Conservation (phyloP, 768 basidiomycete genomes). For the Boletus fagicola region DNA sequence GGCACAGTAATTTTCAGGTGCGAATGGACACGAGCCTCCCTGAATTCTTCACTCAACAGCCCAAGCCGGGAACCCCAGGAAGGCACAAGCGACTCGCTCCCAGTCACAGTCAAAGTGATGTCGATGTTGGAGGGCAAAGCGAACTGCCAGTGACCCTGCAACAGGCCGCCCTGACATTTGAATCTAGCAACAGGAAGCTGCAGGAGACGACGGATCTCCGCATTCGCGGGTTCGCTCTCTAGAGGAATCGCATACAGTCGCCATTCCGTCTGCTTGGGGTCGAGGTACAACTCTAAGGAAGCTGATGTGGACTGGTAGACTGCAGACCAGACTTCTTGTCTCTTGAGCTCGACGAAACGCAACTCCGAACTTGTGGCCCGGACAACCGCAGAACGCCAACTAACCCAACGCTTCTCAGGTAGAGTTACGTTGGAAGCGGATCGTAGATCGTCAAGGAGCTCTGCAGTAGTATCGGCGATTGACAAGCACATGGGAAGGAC, state of each 20-base stretch:
- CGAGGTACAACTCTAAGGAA: conserved; percentile 70
- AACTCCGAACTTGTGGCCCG: conserved; percentile 61
- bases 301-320: conserved; percentile 73
- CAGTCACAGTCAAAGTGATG: conserved; percentile 58
- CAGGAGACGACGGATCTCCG: conserved; percentile 72
- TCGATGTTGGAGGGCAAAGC: conserved; percentile 62
- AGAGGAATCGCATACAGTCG: conserved; percentile 74
- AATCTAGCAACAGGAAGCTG: conserved; percentile 77
- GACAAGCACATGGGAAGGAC: conserved; percentile 84
- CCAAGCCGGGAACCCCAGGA: conserved; percentile 87
- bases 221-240: conserved; percentile 67
- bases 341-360: conserved; percentile 80
- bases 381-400: conserved; percentile 68
- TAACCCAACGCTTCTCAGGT: conserved; percentile 56
- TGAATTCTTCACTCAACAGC: conserved; percentile 60
- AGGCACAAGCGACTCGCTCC: conserved; percentile 63
- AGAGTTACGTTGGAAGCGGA: conserved; percentile 41
- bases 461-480: conserved; percentile 48
- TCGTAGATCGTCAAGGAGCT: conserved; percentile 53
- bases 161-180: conserved; percentile 52
- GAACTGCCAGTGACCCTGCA: conserved; percentile 76
- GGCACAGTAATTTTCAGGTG: conserved; percentile 62
- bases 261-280: conserved; percentile 83
- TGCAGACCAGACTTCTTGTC: conserved; percentile 86
- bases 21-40: conserved; percentile 65